Conservation (phyloP, 2,329 filamentous ascomycete genomes). For the Sporothrix brunneoviolacea region DNA sequence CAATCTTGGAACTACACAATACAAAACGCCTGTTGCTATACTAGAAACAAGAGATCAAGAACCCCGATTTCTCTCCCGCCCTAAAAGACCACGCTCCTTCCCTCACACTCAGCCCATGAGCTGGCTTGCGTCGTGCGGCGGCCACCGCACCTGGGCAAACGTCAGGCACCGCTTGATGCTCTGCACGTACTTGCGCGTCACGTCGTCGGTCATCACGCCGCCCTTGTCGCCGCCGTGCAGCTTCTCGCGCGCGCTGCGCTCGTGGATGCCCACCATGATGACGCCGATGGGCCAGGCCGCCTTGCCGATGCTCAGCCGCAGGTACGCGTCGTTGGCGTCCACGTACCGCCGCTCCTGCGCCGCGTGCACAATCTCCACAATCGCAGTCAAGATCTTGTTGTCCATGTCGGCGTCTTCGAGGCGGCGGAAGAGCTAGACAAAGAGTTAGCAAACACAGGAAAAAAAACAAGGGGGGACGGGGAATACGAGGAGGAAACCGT, state of each 20-base stretch:
- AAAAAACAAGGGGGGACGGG: not conserved
- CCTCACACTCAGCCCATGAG: constrained; percentile 67
- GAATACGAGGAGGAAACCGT: constrained; percentile 9
- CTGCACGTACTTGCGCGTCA: constrained; percentile 90
- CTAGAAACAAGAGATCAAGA: too few species aligned
- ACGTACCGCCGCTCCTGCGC: constrained; percentile 90
- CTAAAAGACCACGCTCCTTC: too few species aligned
- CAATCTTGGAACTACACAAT: too few species aligned
- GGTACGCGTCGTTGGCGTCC: constrained; percentile 91
- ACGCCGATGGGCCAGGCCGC: constrained; percentile 98
- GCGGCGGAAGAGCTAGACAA: constrained; percentile 71
- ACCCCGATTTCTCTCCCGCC: too few species aligned
- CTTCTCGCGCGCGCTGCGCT: constrained; percentile 91
- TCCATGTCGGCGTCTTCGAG: constrained; percentile 78
- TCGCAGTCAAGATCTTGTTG: constrained; percentile 68
- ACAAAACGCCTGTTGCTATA: too few species aligned
- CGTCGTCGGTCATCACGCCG: constrained; percentile 95
- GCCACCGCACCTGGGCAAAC: constrained; percentile 95
- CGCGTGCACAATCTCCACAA: constrained; percentile 86
- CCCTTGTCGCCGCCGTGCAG: constrained; percentile 81
- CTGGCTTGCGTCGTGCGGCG: constrained; percentile 84
- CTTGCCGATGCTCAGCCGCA: constrained; percentile 88
- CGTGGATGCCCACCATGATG: constrained; percentile 99
- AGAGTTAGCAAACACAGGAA: not conserved
- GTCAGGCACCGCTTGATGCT: constrained; percentile 96